Conservation (phyloP, 441 rosid species). For the Populus hybrid region DNA sequence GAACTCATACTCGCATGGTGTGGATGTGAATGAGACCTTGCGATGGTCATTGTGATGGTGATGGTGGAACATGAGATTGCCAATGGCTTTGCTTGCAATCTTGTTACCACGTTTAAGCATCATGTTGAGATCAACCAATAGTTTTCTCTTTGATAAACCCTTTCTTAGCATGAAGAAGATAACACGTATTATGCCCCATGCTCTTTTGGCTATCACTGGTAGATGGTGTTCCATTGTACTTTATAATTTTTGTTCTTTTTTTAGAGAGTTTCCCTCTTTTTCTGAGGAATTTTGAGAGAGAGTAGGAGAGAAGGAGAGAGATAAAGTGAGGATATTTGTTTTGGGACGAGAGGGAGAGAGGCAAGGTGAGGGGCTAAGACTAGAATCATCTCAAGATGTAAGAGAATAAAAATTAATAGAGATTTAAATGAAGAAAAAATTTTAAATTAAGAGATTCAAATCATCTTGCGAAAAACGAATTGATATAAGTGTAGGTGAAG, state of each 20-base stretch:
- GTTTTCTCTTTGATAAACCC: constrained; percentile 64
- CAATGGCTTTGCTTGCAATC: constrained; percentile 59
- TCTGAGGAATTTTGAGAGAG: no score
- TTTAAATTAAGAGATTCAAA: no score
- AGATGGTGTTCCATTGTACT: constrained; percentile 53
- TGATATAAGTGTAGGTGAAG: no score
- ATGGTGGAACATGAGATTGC: constrained; percentile 62
- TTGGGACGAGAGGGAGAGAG: no score
- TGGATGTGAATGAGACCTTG: constrained; percentile 12
- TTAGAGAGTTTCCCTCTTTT: constrained; percentile 9
- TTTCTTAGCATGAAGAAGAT: constrained; percentile 66
- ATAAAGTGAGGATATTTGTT: no score
- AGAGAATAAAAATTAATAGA: no score
- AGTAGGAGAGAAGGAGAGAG: no score
- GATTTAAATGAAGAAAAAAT: no score
- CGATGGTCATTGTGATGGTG: constrained; percentile 35
- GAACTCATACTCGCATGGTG: constrained; percentile 72
- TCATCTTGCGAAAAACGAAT: no score
- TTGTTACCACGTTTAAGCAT: constrained; percentile 75
- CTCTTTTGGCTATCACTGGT: constrained; percentile 48
- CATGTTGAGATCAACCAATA: constrained; percentile 62
- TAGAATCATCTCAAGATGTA: no score
- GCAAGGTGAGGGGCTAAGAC: no score
- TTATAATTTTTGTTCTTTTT: constrained; percentile 12
- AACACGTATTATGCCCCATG: constrained; percentile 58